These are phyloP conservation scores for Geotrichum macrosporum DNA, from an alignment of 1,139 yeast genomes.

Conservation along the genomic window DNA sequence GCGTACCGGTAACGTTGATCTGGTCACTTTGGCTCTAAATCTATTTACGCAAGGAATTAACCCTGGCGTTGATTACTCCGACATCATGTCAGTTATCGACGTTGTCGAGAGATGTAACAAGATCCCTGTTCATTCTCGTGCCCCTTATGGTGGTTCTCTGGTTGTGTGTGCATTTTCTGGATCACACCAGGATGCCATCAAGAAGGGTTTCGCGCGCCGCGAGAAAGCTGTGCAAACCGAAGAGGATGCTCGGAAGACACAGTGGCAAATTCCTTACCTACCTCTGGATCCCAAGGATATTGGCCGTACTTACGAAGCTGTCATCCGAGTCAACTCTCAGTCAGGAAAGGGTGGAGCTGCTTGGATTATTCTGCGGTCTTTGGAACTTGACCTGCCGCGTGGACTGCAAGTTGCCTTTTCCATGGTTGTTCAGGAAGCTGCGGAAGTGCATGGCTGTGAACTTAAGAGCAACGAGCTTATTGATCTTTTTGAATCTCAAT, in stretches of 20 bases:
- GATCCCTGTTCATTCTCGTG: slow-evolving; percentile 87
- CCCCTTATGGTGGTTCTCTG: slow-evolving; percentile 94
- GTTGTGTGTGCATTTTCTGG: slow-evolving; percentile 97
- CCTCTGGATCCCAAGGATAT: slow-evolving; percentile 96
- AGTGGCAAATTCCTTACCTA: slow-evolving; percentile 87
- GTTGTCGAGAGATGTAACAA: slow-evolving; percentile 91
- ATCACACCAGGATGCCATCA: slow-evolving; percentile 97
- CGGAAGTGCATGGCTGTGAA: slow-evolving; percentile 83
- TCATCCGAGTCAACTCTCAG: slow-evolving; percentile 95
- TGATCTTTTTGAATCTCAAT: slow-evolving; percentile 65
- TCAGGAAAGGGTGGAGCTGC: slow-evolving; percentile 99
- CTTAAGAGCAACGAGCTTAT: slow-evolving; percentile 72
- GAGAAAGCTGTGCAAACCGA: slow-evolving; percentile 40
- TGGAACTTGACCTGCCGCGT: slow-evolving; percentile 91
- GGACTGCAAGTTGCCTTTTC: slow-evolving; percentile 88
- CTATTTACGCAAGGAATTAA: slow-evolving; percentile 90
- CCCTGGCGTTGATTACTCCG: slow-evolving; percentile 84
- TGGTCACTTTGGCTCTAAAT: slow-evolving; percentile 87
- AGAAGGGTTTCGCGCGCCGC: slow-evolving; percentile 79
- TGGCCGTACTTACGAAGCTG: slow-evolving; percentile 96
- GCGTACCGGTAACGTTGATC: slow-evolving; percentile 96
- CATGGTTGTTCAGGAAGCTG: slow-evolving; percentile 70
- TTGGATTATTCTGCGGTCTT: slow-evolving; percentile 83
- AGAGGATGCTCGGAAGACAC: slow-evolving; percentile 33
- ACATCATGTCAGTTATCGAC: slow-evolving; percentile 73